phyloP scores from a whole-genome alignment of 2,329 filamentous ascomycete species.

The Ophiosphaerella korrae region DNA sequence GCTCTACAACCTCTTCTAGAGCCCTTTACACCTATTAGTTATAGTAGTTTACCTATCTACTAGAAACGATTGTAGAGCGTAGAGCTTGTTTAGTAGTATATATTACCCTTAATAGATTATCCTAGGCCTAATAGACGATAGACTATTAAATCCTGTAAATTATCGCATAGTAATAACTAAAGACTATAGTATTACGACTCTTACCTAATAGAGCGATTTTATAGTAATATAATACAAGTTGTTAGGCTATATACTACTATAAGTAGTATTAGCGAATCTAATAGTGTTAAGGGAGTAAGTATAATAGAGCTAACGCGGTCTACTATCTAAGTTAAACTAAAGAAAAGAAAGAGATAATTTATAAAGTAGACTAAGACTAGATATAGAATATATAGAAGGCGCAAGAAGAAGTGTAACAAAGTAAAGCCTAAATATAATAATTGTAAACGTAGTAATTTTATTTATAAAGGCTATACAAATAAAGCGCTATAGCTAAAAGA shows the following conservation, averaged over 20 bases:
- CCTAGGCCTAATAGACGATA: slow-evolving; percentile 32
- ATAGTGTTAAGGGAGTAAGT: slow-evolving; percentile 22
- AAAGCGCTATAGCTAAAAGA: slow-evolving; percentile 79
- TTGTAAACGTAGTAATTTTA: slow-evolving; percentile 85
- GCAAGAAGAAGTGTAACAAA: slow-evolving; percentile 99
- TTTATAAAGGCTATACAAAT: slow-evolving; percentile 88
- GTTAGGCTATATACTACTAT: slow-evolving; percentile 12
- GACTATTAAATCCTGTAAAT: slow-evolving; percentile 28
- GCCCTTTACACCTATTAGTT: too few species aligned
- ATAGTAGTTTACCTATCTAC: slow-evolving; percentile 51
- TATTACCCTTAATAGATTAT: slow-evolving; percentile 35
- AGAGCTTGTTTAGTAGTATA: slow-evolving; percentile 19
- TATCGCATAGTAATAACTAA: slow-evolving; percentile 26
- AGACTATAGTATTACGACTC: slow-evolving; percentile 28
- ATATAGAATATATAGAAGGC: slow-evolving; percentile 85
- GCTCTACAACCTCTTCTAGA: too few species aligned
- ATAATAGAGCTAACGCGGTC: slow-evolving; percentile 49
- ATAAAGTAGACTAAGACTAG: slow-evolving; percentile 96
- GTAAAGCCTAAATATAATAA: slow-evolving; percentile 90
- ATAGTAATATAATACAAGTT: slow-evolving; percentile 15
- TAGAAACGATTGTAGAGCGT: slow-evolving; percentile 43
- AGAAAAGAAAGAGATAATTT: slow-evolving; percentile 65
- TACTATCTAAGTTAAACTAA: slow-evolving; percentile 55
- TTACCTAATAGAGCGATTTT: slow-evolving; percentile 23
- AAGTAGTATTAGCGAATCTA: slow-evolving; percentile 6